Percentiles rank a stretch among this genome's conserved stretches.
These are phyloP conservation scores for Candida ulmi DNA, from an alignment of 805 yeast species.

Conservation along the genomic window DNA sequence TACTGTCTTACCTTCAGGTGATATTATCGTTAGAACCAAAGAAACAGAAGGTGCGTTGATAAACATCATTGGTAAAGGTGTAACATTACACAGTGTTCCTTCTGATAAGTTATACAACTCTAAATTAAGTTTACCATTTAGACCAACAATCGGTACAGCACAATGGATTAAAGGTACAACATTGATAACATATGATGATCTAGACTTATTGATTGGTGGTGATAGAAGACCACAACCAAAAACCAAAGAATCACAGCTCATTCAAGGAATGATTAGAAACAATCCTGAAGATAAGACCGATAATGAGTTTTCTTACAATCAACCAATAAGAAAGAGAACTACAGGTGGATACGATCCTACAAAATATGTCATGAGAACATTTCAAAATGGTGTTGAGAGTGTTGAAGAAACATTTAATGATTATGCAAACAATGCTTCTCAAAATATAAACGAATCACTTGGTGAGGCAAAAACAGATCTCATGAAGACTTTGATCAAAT, in stretches of 20 bases:
- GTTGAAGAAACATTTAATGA: constrained; percentile 52
- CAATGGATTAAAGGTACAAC: constrained; percentile 85
- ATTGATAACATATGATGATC: constrained; percentile 52
- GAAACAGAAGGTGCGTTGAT: constrained; percentile 49
- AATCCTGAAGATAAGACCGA: neutral
- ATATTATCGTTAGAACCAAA: constrained; percentile 49
- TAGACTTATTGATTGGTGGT: constrained; percentile 68
- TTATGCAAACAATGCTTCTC: constrained; percentile 50
- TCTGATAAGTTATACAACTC: constrained; percentile 67
- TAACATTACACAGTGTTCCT: constrained; percentile 10
- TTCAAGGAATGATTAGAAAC: constrained; percentile 28
- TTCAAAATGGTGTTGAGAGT: constrained; percentile 47
- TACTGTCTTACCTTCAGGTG: constrained; percentile 48
- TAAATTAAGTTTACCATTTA: constrained; percentile 58
- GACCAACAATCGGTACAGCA: constrained; percentile 75
- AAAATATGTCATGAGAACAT: constrained; percentile 32
- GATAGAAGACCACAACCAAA: constrained; percentile 59
- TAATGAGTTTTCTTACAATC: constrained; percentile 34
- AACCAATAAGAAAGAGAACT: constrained; percentile 39
- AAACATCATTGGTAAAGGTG: constrained; percentile 42
- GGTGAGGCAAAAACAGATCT: constrained; percentile 45
- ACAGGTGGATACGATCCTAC: constrained; percentile 36
- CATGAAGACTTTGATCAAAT: constrained; percentile 45
- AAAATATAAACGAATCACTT: constrained; percentile 45
- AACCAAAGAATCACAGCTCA: constrained; percentile 53